Conservation (phyloP, 805 yeast species). For the Candida tibetensis region DNA sequence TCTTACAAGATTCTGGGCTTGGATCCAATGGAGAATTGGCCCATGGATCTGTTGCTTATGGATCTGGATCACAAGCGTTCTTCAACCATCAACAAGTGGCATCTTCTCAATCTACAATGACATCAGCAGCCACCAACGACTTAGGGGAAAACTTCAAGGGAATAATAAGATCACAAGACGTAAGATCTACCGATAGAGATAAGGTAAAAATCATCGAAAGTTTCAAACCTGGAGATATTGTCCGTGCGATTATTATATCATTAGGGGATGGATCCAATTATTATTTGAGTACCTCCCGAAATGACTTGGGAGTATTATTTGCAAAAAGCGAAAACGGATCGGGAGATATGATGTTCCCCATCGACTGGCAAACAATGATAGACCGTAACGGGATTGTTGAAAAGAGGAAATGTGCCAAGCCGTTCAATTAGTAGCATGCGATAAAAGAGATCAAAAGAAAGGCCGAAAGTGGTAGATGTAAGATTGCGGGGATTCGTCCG, state of each 20-base stretch:
- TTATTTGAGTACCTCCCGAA: slow-evolving; percentile 82
- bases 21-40: slow-evolving; percentile 53
- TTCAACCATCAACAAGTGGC: slow-evolving; percentile 36
- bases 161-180: slow-evolving; percentile 79
- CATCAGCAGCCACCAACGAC: slow-evolving; percentile 51
- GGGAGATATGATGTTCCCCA: slow-evolving; percentile 78
- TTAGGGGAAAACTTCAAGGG: slow-evolving; percentile 89
- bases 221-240: slow-evolving; percentile 89
- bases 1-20: slow-evolving; percentile 59
- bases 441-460: neutral
- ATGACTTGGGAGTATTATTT: slow-evolving; percentile 91
- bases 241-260: slow-evolving; percentile 78
- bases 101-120: slow-evolving; percentile 36
- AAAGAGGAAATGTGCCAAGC: slow-evolving; percentile 88
- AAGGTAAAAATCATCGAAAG: slow-evolving; percentile 73
- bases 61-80: slow-evolving; percentile 53
- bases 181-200: slow-evolving; percentile 88
- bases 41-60: slow-evolving; percentile 39
- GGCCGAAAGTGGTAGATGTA: no score
- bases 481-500: no score
- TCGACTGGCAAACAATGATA: slow-evolving; percentile 96
- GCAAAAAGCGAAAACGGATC: slow-evolving; percentile 68
- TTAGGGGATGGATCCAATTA: slow-evolving; percentile 93
- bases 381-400: slow-evolving; percentile 77
- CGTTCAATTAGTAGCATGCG: slow-evolving; percentile 46